Evolutionary conservation across 768 basidiomycete species (phyloP), one percentile per base, ranked within the genome.

Genomic region (Suillus ampliporus): DNA sequence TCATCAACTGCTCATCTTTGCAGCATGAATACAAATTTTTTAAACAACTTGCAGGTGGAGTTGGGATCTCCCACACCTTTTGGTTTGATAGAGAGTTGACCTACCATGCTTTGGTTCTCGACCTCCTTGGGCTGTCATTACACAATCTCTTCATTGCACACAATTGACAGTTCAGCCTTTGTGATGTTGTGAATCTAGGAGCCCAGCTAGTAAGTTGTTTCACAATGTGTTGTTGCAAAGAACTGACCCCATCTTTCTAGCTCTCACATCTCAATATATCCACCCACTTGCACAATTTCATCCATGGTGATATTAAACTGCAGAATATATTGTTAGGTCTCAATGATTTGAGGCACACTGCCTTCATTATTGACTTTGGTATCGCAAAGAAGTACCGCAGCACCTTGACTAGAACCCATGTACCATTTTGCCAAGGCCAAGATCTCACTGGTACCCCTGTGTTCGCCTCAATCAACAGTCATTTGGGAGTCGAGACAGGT

Each of bases 21-120:
- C 34, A 38, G 19, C n/a, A 23, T 23, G 57, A 58, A 43, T 58
- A 41, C 38, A 41, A 41, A 5, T 26, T 58, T 28, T 41, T 58
- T 14, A 58, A 38, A 26, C 15, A 44, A 21, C 57, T 58, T 41
- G 57, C 37, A 38, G 57, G 57, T 41, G 57, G 57, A 19, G 57
- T 58, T 38, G 57, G 57, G n/a, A 38, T 58, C 38, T 40, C 57
- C 11, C 38, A 21, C 19, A 17, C 57, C 40, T n/a, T 40, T 19
- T 58, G 57, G 57, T 17, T 40, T 58, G 21, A 40, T 21, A 28
- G 37, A 34, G 54, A 57, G 54, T 28, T 31, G 21, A 35, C 26
- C 13, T 38, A 57, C 14, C 5, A 37, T 15, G 54, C 21, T 40
- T 37, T 57, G 21, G 54, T 40, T 57, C 54, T 57, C 28, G 10